Evolutionary conservation across 2,329 filamentous ascomycete genomes (phyloP).

Genomic region (Penicillium fuscoglaucum): DNA sequence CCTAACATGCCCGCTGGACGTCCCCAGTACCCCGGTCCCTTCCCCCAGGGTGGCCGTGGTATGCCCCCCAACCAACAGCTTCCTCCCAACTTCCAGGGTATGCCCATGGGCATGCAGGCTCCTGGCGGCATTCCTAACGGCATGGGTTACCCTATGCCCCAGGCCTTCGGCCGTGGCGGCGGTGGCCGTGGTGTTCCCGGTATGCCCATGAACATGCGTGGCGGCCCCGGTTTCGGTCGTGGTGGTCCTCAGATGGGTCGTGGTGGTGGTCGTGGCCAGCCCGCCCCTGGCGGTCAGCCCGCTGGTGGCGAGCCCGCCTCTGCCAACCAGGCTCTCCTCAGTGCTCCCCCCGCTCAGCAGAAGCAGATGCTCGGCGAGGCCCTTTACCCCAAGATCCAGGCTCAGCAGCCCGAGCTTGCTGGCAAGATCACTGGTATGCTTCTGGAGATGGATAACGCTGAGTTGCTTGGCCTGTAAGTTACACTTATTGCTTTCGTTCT

Average conservation of each 20-base stretch:
- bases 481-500: not conserved
- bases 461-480: conserved; percentile 93
- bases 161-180: conserved; percentile 67
- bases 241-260: conserved; percentile 47
- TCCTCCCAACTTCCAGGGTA: conserved; percentile 79
- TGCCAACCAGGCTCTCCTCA: conserved; percentile 51
- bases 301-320: conserved; percentile 42
- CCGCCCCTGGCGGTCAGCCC: conserved; percentile 37
- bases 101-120: conserved; percentile 58
- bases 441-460: conserved; percentile 96
- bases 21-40: conserved; percentile 79
- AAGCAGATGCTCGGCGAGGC: conserved; percentile 98
- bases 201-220: conserved; percentile 67
- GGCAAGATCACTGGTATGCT: conserved; percentile 99
- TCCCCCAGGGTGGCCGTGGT: conserved; percentile 83
- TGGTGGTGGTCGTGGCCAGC: conserved; percentile 46
- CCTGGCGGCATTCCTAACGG: conserved; percentile 75
- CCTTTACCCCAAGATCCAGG: conserved; percentile 97
- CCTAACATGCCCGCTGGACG: conserved; percentile 77
- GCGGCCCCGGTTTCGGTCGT: conserved; percentile 48
- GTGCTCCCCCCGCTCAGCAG: conserved; percentile 70
- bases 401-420: conserved; percentile 89
- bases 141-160: conserved; percentile 79
- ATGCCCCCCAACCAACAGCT: conserved; percentile 80
- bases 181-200: conserved; percentile 67